Percentiles rank a stretch among this genome's conserved stretches.
Evolutionary conservation across 2,329 filamentous ascomycete genomes (phyloP).

Genomic region (Aspergillus cejpii): DNA sequence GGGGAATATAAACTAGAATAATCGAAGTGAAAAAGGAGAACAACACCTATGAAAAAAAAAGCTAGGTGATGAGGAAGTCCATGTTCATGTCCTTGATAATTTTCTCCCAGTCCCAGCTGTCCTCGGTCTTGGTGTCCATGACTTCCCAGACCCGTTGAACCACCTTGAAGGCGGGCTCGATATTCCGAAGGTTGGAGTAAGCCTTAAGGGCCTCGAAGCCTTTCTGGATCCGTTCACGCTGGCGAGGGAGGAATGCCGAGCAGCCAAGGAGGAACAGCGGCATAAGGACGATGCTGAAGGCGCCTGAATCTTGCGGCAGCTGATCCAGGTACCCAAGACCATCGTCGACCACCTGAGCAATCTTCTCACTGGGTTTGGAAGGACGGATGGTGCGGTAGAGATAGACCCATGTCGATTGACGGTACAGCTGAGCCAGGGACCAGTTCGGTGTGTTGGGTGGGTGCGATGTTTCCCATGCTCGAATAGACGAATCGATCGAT

Average conservation of each 20-base stretch:
- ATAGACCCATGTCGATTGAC: slow-evolving; percentile 59
- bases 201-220: slow-evolving; percentile 51
- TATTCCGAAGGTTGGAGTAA: slow-evolving; percentile 54
- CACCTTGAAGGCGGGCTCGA: slow-evolving; percentile 50
- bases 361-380: slow-evolving; percentile 50
- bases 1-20: slow-evolving; percentile 3
- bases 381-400: slow-evolving; percentile 55
- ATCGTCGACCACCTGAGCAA: slow-evolving; percentile 53
- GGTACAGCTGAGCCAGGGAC: slow-evolving; percentile 53
- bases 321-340: slow-evolving; percentile 52
- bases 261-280: slow-evolving; percentile 57
- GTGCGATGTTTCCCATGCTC: slow-evolving; percentile 63
- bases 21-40: too few species aligned
- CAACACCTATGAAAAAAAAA: not conserved
- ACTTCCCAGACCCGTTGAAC: slow-evolving; percentile 53
- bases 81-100: slow-evolving; percentile 53
- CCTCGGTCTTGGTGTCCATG: slow-evolving; percentile 52
- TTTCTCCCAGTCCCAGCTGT: slow-evolving; percentile 59
- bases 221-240: slow-evolving; percentile 50
- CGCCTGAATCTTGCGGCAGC: slow-evolving; percentile 49
- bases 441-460: slow-evolving; percentile 48
- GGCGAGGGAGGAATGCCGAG: slow-evolving; percentile 51
- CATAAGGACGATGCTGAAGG: slow-evolving; percentile 55
- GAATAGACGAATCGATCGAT: slow-evolving; percentile 67
- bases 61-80: slow-evolving; percentile 56